Base-by-base conservation (phyloP, 2,329 filamentous ascomycete species). In the Monosporascus sp. region DNA sequence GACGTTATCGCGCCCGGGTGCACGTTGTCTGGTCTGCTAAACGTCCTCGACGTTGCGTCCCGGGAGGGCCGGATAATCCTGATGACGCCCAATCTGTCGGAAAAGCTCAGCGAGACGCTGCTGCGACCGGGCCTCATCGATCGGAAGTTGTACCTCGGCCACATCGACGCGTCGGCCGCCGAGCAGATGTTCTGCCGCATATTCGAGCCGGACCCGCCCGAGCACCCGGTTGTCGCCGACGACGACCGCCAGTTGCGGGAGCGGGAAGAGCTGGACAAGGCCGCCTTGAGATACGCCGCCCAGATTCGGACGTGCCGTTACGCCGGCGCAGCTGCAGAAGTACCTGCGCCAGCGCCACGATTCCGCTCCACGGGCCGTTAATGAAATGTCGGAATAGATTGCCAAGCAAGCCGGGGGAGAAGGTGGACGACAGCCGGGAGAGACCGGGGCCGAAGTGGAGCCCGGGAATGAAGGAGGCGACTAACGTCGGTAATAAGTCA, bases 71-170 rank as follows among this genome's bases (percentile, higher is more conserved):
- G 85, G 17, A 84, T 89, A 26, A 76, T 90, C 18, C 80, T 90
- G 65, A 89, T 90, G 85, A 90, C 86, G 0, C 87, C 85, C 28
- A 90, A 89, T 61, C 77, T 80, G 49, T 78, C 80, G 0, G 83
- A 88, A 49, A 78, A 80, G 50, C 77, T 89, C 0, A 85, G 89
- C 61, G 70, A 75, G 2, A 86, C 85, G 0, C 73, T 90, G 0
- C 74, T 87, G 9, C 76, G 86, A 0, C 86, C 86, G 0, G 87
- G 86, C 0, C 76, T 86, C 2, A 81, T 90, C 1, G 86, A 90
- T 60, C 76, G 81, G 67, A 81, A 79, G 55, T 78, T 89, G 8
- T 67, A 74, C 15, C 83, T 90, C 49, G 73, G 72, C 31, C 71
- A 75, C 56, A 77, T 79, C 31, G 74, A 72, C 44, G 68, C 58